Base-by-base conservation (phyloP, 805 yeast genomes). In the Starmera quercuum region DNA sequence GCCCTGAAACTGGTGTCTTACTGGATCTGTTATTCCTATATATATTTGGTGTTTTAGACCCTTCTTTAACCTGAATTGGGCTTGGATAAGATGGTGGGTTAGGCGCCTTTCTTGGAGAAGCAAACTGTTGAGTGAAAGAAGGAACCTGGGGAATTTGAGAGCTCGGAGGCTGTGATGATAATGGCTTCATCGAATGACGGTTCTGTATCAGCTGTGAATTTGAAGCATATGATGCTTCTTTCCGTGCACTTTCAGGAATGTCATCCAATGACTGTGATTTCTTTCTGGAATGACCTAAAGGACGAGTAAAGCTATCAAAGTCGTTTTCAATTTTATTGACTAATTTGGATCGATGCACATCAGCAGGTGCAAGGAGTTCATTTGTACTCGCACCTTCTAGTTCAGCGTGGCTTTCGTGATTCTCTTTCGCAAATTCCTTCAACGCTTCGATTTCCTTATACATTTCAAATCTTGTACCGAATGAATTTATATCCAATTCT, bases 391-490 rank as follows among this genome's bases (percentile, higher is more conserved):
- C 13, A 11, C 11, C 26, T 8, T 21, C 29, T 6, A 29, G 17
- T 11, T 22, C 21, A 4, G 38, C 20, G 17, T 40, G 44, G 11
- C 32, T 39, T 16, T 41, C 40, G 2, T 32, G 31, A 7, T 21
- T 28, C 11, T 38, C 35, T 14, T 36, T 37, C 5, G 40, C 42
- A 15, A 49, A 31, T 28, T 56, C 56, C 41, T 59, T 52, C 46
- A 82, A 61, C 24, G 76, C 72, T 54, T 85, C 95, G 47, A 92
- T 90, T 53, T 85, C 95, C 52, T 86, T 87, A 58, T 76, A 79
- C 30, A 92, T 75, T 55, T 88, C 96, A 58, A 87, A 92, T 42
- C 99, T 71, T 0, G 96, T 88, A 19, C 99, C 99, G 62, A 92
- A 92, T 4, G 95, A 83, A 31, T 75, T 69, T 33, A 92, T 90